phyloP scores from a whole-genome alignment of 148 eudicot genomes.

The Fagopyrum esculentum region DNA sequence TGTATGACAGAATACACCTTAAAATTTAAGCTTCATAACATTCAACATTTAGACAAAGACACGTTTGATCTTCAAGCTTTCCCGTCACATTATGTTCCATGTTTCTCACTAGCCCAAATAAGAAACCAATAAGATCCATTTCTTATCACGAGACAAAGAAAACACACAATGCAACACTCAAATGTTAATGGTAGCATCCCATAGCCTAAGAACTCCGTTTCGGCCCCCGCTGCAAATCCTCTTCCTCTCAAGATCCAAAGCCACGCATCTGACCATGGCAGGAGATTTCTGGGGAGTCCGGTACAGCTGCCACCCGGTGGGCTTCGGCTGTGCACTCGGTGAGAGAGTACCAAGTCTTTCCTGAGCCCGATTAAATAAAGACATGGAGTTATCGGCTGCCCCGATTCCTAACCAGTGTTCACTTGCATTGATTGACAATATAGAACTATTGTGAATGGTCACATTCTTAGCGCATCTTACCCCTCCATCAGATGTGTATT shows the following conservation, averaged over 20 bases:
- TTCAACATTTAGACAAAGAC: not conserved
- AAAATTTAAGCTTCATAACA: not conserved
- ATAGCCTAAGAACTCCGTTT: slow-evolving; percentile 78
- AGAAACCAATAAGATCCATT: not conserved
- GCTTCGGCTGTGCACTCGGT: slow-evolving; percentile 31
- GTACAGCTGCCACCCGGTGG: slow-evolving; percentile 92
- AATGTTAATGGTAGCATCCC: slow-evolving; percentile 97
- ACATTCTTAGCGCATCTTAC: slow-evolving; percentile 77
- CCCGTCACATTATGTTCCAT: not conserved
- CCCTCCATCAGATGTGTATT: slow-evolving; percentile 71
- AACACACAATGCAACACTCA: slow-evolving; percentile 18
- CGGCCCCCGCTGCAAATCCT: slow-evolving; percentile 96
- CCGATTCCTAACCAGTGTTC: slow-evolving; percentile 96
- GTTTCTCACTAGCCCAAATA: not conserved
- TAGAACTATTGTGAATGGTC: slow-evolving; percentile 61
- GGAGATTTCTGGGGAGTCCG: slow-evolving; percentile 86
- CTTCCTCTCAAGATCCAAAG: slow-evolving; percentile 89
- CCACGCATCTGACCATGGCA: slow-evolving; percentile 84
- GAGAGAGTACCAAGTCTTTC: slow-evolving; percentile 76
- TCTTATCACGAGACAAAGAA: not conserved
- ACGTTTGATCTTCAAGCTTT: not conserved
- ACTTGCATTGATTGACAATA: slow-evolving; percentile 74
- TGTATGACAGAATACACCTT: not conserved
- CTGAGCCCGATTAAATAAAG: slow-evolving; percentile 81
- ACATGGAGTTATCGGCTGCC: slow-evolving; percentile 98